Evolutionary conservation across 2,329 filamentous ascomycete genomes (phyloP).

Genomic region (Penicillium brevicompactum): DNA sequence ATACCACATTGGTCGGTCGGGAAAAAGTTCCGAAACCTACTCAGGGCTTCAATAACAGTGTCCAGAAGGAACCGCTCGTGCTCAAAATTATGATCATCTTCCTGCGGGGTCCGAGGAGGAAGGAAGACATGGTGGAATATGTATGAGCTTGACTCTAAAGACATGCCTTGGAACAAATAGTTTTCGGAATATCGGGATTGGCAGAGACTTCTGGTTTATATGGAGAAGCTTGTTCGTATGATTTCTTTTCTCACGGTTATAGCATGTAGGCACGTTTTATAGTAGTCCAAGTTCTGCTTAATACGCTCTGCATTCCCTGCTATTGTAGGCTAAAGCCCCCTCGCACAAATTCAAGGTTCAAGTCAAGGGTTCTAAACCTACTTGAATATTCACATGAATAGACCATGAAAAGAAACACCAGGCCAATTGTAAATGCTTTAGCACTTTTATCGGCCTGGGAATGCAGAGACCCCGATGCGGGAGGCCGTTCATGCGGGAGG

Average conservation of each 20-base stretch:
- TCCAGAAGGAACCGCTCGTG: constrained; percentile 30
- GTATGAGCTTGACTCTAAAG: constrained; percentile 13
- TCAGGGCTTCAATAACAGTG: constrained; percentile 19
- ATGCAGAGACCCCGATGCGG: neutral
- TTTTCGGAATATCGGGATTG: neutral
- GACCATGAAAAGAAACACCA: neutral
- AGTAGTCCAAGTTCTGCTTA: neutral
- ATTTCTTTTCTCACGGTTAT: neutral
- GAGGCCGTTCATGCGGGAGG: too few relatives aligned
- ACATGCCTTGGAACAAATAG: neutral
- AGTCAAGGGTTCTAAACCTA: neutral
- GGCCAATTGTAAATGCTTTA: neutral
- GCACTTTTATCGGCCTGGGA: neutral
- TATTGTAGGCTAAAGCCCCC: neutral
- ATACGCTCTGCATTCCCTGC: neutral
- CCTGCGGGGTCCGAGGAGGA: constrained; percentile 51
- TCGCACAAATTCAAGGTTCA: neutral
- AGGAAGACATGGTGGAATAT: constrained; percentile 53
- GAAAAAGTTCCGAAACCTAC: constrained; percentile 17
- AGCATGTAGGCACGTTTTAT: neutral
- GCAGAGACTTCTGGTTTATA: neutral
- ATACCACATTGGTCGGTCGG: neutral
- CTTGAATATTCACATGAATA: neutral
- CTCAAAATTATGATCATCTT: constrained; percentile 30
- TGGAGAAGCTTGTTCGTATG: neutral